These are phyloP conservation scores for Epichloe festucae DNA, from an alignment of 2,329 filamentous ascomycete genomes.

Conservation along the genomic window DNA sequence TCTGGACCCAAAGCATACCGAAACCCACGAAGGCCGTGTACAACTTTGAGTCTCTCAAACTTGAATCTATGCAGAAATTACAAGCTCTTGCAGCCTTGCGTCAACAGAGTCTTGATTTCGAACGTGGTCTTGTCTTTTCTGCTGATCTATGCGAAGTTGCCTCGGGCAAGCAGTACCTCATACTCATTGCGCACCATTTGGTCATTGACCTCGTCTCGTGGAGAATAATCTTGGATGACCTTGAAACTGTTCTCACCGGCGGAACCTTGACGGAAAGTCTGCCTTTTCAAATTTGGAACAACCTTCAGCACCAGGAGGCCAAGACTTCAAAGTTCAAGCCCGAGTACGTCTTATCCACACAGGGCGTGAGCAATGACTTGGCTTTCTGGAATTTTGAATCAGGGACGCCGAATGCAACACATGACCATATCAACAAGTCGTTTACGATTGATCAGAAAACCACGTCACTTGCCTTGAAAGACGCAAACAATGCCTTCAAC, in stretches of 20 bases:
- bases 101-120: neutral
- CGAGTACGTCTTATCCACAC: neutral
- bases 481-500: slow-evolving; percentile 8
- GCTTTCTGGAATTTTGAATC: slow-evolving; percentile 3
- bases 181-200: slow-evolving; percentile 23
- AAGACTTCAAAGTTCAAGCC: neutral
- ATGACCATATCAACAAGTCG: slow-evolving; percentile 1
- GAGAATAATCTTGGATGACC: slow-evolving; percentile 29
- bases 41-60: neutral
- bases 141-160: slow-evolving; percentile 1
- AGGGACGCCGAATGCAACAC: neutral
- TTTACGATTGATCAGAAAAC: slow-evolving; percentile 1
- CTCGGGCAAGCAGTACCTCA: slow-evolving; percentile 13
- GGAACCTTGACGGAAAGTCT: neutral
- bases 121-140: slow-evolving; percentile 2
- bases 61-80: neutral
- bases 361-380: neutral
- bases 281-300: slow-evolving; percentile 17
- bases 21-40: neutral
- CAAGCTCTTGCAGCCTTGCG: neutral
- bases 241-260: slow-evolving; percentile 24
- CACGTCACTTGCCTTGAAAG: slow-evolving; percentile 4
- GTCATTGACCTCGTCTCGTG: slow-evolving; percentile 33
- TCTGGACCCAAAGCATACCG: slow-evolving; percentile 2
- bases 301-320: slow-evolving; percentile 20